Base-by-base conservation (phyloP, 768 basidiomycete genomes). In the Pleurotus djamor region DNA sequence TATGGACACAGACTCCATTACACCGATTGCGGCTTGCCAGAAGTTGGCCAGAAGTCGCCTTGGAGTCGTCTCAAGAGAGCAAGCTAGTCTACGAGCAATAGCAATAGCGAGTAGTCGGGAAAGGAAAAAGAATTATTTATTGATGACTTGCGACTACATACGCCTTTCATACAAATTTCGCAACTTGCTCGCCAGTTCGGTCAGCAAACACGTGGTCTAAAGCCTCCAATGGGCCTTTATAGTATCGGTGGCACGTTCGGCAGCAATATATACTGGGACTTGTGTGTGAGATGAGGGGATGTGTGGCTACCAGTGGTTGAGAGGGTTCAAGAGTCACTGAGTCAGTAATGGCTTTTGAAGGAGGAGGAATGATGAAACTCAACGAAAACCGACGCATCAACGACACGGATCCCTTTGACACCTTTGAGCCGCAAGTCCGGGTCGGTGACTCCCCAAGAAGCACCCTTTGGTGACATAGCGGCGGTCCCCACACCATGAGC, bases 381-480 rank as follows among this genome's bases (percentile, higher is more conserved):
- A 47, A 73, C 76, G 52, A 77, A 61, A 16, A 76, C 68, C 14
- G 73, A 75, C 2, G 75, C 74, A 65, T 79, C 75, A 5, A 77
- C 71, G 10, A 79, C 63, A 7, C 77, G 62, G 49, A 79, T 55
- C 4, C 73, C 76, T 0, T 37, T 45, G 0, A 69, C 66, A 5
- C 72, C 71, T 60, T 79, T 78, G 5, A 79, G 69, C 4, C 57
- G 62, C 34, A 80, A 64, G 52, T 76, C 67, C 7, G 75, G 69
- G 58, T 77, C 72, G 7, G 76, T 71, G 12, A 77, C 77, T 17
- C 77, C 77, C 45, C 60, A 63, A 1, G 57, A 50, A 2, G 74
- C 71, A 14, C 61, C 59, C 17, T 59, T 41, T 0, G 69, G 61
- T 12, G 74, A 72, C 69, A 78, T 75, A 4, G 63, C 64, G 4